These are phyloP conservation scores for Aphanomyces stellatus DNA, from an alignment of 352 stramenopile genomes.

Conservation along the genomic window DNA sequence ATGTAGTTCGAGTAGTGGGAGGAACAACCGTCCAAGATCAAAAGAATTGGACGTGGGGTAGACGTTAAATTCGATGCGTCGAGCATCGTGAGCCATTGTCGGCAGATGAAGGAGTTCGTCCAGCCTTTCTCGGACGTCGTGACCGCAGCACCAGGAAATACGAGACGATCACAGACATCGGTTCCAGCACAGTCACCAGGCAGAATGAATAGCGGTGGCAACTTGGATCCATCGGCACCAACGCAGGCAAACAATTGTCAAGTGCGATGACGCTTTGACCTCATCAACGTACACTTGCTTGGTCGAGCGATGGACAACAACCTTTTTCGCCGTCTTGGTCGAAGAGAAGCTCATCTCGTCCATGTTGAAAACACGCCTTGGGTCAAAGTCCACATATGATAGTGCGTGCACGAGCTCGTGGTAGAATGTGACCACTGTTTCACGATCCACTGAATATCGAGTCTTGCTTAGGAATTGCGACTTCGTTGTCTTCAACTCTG, in stretches of 20 bases:
- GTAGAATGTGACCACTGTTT: not conserved
- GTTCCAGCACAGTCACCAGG: not conserved
- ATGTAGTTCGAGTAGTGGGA: not conserved
- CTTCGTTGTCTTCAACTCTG: not conserved
- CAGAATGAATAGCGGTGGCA: not conserved
- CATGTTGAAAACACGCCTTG: not conserved
- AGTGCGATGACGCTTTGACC: not conserved
- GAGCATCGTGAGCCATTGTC: not conserved
- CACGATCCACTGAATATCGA: not conserved
- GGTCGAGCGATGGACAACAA: not conserved
- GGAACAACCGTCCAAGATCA: not conserved
- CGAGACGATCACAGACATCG: not conserved
- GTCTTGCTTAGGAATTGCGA: not conserved
- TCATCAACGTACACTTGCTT: not conserved
- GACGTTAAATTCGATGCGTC: not conserved
- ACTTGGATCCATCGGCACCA: not conserved
- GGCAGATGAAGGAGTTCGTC: not conserved
- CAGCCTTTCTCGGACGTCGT: not conserved
- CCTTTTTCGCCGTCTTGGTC: not conserved
- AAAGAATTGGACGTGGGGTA: not conserved
- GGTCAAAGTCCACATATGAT: not conserved
- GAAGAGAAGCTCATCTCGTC: not conserved
- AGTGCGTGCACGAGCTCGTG: not conserved
- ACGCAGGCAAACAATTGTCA: not conserved
- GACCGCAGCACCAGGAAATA: not conserved